Percentiles rank a stretch among this genome's conserved stretches.
Conservation (phyloP, 1,284 basidiomycete genomes). For the Ustilago crameri region DNA sequence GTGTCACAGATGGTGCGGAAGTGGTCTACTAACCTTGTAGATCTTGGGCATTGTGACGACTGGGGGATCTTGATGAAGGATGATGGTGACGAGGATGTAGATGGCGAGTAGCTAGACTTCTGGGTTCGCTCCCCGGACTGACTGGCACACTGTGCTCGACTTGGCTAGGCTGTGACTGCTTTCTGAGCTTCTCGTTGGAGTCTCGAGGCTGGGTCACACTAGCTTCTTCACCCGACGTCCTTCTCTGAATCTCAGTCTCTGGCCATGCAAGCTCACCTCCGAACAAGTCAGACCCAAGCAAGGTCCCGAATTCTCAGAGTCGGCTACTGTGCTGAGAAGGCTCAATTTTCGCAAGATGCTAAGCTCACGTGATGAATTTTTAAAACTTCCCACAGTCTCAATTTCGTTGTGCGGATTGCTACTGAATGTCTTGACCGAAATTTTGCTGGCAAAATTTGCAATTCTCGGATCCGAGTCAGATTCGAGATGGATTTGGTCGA, state of each 20-base stretch:
- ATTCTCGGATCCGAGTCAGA: no score
- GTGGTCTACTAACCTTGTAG: slow-evolving; percentile 58
- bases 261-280: neutral
- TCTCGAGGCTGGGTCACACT: no score
- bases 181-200: neutral
- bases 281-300: neutral
- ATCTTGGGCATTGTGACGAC: slow-evolving; percentile 63
- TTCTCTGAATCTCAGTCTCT: neutral
- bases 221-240: neutral
- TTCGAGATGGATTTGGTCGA: no score
- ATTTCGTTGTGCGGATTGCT: no score
- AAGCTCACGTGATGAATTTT: no score
- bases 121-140: slow-evolving; percentile 14
- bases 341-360: neutral
- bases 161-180: neutral
- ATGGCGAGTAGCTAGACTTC: slow-evolving; percentile 22
- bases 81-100: slow-evolving; percentile 48
- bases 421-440: no score
- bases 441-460: no score
- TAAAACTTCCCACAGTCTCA: no score
- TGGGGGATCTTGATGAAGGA: slow-evolving; percentile 53
- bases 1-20: neutral
- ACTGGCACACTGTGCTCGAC: slow-evolving; percentile 2
- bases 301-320: no score
- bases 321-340: no score